phyloP scores from a whole-genome alignment of 345 rosid species.

The Populus simonii region DNA sequence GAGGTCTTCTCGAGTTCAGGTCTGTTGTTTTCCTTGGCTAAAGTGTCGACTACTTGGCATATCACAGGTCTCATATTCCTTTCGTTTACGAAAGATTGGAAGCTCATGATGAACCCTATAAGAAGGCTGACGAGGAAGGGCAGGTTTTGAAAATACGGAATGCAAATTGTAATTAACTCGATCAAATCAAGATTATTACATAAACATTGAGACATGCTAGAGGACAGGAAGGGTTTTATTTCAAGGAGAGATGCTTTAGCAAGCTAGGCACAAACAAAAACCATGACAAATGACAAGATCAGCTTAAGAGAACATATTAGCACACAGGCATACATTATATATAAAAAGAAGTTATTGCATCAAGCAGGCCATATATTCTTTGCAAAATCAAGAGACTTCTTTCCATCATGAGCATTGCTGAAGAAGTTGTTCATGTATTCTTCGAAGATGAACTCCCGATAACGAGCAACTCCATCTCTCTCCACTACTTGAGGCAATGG shows the following conservation, averaged over 20 bases:
- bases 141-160: too few relatives aligned
- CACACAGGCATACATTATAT: not conserved
- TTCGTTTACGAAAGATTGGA: too few relatives aligned
- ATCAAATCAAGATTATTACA: too few relatives aligned
- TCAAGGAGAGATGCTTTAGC: not conserved
- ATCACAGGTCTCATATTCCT: too few relatives aligned
- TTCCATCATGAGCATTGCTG: constrained; percentile 48
- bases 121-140: too few relatives aligned
- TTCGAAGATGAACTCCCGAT: constrained; percentile 36
- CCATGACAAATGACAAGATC: not conserved
- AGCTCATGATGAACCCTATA: too few relatives aligned
- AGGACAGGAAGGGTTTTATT: not conserved
- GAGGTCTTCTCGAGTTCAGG: too few relatives aligned
- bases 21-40: too few relatives aligned
- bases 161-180: too few relatives aligned
- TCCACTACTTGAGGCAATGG: constrained; percentile 45
- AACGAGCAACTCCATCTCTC: constrained; percentile 43
- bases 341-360: not conserved
- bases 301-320: not conserved
- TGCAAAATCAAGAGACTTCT: constrained; percentile 51
- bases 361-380: not conserved
- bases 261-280: not conserved
- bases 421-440: constrained; percentile 58
- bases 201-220: too few relatives aligned
- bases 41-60: too few relatives aligned